Evolutionary conservation across 371 early-diverging fungal species (phyloP).

Genomic region (Mortierella sp.): DNA sequence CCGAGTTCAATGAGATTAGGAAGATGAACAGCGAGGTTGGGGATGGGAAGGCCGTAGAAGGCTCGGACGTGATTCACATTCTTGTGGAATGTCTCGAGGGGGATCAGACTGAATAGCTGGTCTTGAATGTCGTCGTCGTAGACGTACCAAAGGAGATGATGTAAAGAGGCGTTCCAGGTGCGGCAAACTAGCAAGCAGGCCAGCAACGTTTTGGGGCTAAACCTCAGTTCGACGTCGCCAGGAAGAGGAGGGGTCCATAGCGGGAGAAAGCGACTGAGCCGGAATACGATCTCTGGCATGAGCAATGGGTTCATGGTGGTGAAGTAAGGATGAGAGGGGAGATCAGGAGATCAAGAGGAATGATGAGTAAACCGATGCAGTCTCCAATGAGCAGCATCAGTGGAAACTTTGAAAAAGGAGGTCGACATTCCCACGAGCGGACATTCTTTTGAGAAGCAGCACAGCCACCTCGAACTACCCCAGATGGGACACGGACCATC

Average conservation of each 20-base stretch:
- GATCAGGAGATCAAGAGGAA: background rate
- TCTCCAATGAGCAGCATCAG: too few relatives aligned
- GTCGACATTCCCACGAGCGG: too few relatives aligned
- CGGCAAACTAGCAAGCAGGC: slow-evolving; percentile 1
- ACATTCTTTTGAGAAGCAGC: too few relatives aligned
- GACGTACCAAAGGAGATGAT: background rate
- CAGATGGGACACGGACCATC: too few relatives aligned
- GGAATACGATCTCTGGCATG: background rate
- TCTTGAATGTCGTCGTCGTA: background rate
- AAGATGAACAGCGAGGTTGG: background rate
- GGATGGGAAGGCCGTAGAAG: background rate
- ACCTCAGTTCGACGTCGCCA: background rate
- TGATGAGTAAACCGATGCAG: background rate
- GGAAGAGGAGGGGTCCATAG: background rate
- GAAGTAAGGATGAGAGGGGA: background rate
- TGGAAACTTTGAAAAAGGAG: too few relatives aligned
- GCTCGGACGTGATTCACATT: background rate
- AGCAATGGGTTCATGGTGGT: background rate
- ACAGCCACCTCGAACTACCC: too few relatives aligned
- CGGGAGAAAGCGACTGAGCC: background rate
- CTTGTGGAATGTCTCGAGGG: background rate
- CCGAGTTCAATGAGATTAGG: background rate
- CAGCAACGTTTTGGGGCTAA: background rate
- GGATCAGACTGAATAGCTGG: background rate
- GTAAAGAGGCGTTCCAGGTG: background rate